A percentile compares a stretch with the other conserved stretches of the same genome.
phyloP scores from a whole-genome alignment of 257 asterid species.

The Agastache rugosa region DNA sequence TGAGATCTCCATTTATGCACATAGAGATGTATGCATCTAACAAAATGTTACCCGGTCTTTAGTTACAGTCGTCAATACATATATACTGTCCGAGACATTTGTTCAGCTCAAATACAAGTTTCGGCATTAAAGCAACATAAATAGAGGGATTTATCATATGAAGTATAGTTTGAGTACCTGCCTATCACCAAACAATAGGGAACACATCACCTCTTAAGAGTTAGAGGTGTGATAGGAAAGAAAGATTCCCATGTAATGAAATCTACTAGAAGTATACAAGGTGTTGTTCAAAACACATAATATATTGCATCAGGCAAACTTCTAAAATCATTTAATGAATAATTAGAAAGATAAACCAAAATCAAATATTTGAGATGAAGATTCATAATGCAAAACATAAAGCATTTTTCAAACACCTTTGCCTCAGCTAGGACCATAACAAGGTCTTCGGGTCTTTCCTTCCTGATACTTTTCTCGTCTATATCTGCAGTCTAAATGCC shows the following conservation, averaged over 20 bases:
- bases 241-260: not conserved
- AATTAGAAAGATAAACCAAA: not conserved
- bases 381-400: not conserved
- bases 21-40: not conserved
- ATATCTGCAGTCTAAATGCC: slow-evolving; percentile 74
- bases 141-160: not conserved
- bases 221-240: not conserved
- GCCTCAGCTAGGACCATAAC: slow-evolving; percentile 90
- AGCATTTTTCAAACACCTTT: slow-evolving; percentile 52
- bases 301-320: not conserved
- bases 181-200: not conserved
- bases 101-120: slow-evolving; percentile 3
- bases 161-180: not conserved
- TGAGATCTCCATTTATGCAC: not conserved
- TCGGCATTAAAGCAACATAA: not conserved
- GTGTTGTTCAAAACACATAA: not conserved
- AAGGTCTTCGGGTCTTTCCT: slow-evolving; percentile 76
- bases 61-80: not conserved
- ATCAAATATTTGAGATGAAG: slow-evolving; percentile 6
- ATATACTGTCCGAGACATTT: not conserved
- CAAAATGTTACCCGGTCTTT: not conserved
- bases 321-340: slow-evolving; percentile 5
- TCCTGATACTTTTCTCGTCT: slow-evolving; percentile 81
- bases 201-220: not conserved
- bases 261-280: not conserved